Percentiles rank a stretch among this genome's conserved stretches.
phyloP scores from a whole-genome alignment of 495 filamentous ascomycete species.

The Gamarada debralockiae region DNA sequence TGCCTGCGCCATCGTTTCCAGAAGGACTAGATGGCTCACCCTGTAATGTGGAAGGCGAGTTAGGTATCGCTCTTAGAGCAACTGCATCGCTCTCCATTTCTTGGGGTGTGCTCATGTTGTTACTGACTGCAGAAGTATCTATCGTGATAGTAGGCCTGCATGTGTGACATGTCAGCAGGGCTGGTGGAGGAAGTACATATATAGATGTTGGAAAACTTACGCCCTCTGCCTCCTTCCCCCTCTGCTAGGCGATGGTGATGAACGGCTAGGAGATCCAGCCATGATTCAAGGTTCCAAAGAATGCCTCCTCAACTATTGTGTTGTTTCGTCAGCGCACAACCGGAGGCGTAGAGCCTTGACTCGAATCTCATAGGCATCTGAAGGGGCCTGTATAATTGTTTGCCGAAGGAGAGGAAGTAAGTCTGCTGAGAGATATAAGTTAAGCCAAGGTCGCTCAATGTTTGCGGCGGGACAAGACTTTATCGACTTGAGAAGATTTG shows the following conservation, averaged over 20 bases:
- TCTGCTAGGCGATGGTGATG: conserved; percentile 19
- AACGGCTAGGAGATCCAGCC: too few species aligned
- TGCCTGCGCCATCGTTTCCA: conserved; percentile 10
- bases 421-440: conserved; percentile 10
- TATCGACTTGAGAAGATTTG: background rate
- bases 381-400: background rate
- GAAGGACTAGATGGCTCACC: conserved; percentile 22
- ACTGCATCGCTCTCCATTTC: conserved; percentile 25
- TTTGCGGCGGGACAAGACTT: background rate
- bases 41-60: conserved; percentile 27
- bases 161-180: conserved; percentile 1
- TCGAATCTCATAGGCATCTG: conserved; percentile 20
- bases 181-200: conserved; percentile 3
- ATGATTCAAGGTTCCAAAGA: conserved; percentile 2
- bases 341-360: conserved; percentile 24
- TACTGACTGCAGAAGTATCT: conserved; percentile 66
- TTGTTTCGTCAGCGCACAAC: conserved; percentile 18
- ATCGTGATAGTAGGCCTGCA: conserved; percentile 67
- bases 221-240: conserved; percentile 26
- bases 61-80: conserved; percentile 21
- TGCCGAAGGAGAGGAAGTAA: background rate
- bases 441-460: conserved; percentile 14
- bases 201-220: conserved; percentile 16
- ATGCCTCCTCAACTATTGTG: background rate
- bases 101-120: conserved; percentile 17